Conservation (phyloP, 345 rosid genomes). For the Eucalyptus viminalis region DNA sequence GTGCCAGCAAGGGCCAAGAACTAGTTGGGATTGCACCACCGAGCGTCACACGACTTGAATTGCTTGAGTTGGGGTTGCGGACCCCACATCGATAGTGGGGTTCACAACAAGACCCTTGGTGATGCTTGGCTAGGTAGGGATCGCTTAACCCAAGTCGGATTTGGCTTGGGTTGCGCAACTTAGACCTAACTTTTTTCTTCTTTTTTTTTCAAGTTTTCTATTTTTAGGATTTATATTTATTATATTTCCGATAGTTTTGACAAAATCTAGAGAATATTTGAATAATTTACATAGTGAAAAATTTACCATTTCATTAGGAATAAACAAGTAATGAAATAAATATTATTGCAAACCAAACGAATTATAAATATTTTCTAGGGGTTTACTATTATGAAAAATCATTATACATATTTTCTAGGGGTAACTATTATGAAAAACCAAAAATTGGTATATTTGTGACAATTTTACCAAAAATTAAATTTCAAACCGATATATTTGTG, state of each 20-base stretch:
- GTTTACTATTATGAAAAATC: too few relatives aligned
- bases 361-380: not conserved
- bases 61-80: too few relatives aligned
- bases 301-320: not conserved
- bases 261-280: not conserved
- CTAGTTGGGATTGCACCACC: too few relatives aligned
- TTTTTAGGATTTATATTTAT: not conserved
- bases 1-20: too few relatives aligned
- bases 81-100: not conserved
- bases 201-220: fast-evolving
- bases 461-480: too few relatives aligned
- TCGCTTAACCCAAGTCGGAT: fast-evolving
- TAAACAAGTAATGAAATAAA: not conserved
- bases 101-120: not conserved
- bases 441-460: fast-evolving
- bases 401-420: too few relatives aligned
- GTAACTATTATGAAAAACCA: too few relatives aligned
- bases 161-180: fast-evolving
- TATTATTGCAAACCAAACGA: not conserved
- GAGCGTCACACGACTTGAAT: too few relatives aligned
- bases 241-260: not conserved
- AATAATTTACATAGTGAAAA: not conserved
- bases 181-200: not conserved
- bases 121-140: too few relatives aligned
- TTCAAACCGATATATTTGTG: fast-evolving